Percentiles rank a stretch among this genome's conserved stretches.
Conservation (phyloP, 1,139 yeast species). For the Candida sanyaensis region DNA sequence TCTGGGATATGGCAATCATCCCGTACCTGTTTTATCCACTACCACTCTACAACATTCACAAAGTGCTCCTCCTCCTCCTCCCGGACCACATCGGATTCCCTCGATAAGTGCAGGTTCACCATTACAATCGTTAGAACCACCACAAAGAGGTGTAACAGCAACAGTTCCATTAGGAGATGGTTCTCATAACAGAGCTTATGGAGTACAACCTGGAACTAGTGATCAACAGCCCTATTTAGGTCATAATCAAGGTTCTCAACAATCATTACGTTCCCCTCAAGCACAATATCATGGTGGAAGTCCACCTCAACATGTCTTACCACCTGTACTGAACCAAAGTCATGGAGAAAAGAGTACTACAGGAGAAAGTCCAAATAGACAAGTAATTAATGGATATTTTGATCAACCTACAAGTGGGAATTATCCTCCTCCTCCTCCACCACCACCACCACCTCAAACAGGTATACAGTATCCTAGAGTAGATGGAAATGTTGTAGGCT, state of each 20-base stretch:
- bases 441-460: not conserved
- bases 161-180: not conserved
- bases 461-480: not conserved
- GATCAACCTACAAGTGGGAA: not conserved
- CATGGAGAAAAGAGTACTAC: not conserved
- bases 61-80: not conserved
- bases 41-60: not conserved
- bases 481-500: not conserved
- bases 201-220: not conserved
- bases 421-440: not conserved
- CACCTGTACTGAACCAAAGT: not conserved
- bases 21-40: not conserved
- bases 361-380: not conserved
- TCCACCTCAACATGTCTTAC: not conserved
- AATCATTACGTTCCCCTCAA: too few relatives aligned
- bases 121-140: not conserved
- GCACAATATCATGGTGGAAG: not conserved
- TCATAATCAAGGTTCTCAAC: too few relatives aligned
- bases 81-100: not conserved
- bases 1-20: not conserved
- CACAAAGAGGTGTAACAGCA: not conserved
- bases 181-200: not conserved
- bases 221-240: not conserved
- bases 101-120: not conserved
- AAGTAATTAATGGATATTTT: not conserved